phyloP scores from a whole-genome alignment of 371 early-diverging fungal species.

The Smittium mucronatum region DNA sequence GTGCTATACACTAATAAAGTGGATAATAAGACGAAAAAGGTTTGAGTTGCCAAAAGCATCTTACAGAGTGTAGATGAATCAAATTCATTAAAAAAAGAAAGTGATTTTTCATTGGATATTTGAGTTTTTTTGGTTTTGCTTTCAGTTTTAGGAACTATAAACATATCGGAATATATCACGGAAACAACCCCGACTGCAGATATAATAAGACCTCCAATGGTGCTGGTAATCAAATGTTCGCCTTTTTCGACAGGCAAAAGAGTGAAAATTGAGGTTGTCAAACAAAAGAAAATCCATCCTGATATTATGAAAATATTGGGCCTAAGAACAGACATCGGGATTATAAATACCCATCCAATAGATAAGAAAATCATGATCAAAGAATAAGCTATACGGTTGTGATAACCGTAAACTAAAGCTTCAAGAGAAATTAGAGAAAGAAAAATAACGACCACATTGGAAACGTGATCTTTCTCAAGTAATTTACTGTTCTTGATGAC shows the following conservation, averaged over 20 bases:
- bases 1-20: slow-evolving; percentile 27
- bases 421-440: slow-evolving; percentile 24
- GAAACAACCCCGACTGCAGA: slow-evolving; percentile 35
- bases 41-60: slow-evolving; percentile 31
- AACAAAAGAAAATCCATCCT: slow-evolving; percentile 52
- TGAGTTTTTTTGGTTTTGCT: background rate
- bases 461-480: background rate
- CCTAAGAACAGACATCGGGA: slow-evolving; percentile 37
- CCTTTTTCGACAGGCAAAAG: slow-evolving; percentile 75
- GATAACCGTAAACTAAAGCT: slow-evolving; percentile 29
- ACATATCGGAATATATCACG: slow-evolving; percentile 19
- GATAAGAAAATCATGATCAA: slow-evolving; percentile 27
- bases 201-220: slow-evolving; percentile 36
- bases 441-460: background rate
- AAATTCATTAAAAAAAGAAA: slow-evolving; percentile 6
- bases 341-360: slow-evolving; percentile 23
- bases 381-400: slow-evolving; percentile 31
- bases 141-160: slow-evolving; percentile 17
- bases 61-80: slow-evolving; percentile 28
- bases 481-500: background rate
- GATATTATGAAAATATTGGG: slow-evolving; percentile 33
- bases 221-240: slow-evolving; percentile 52
- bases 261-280: slow-evolving; percentile 65
- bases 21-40: slow-evolving; percentile 26
- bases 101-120: slow-evolving; percentile 3